A percentile compares a stretch with the other conserved stretches of the same genome.
These are phyloP conservation scores for Trichoderma cornu-damae DNA, from an alignment of 2,329 filamentous ascomycete species.

Conservation along the genomic window DNA sequence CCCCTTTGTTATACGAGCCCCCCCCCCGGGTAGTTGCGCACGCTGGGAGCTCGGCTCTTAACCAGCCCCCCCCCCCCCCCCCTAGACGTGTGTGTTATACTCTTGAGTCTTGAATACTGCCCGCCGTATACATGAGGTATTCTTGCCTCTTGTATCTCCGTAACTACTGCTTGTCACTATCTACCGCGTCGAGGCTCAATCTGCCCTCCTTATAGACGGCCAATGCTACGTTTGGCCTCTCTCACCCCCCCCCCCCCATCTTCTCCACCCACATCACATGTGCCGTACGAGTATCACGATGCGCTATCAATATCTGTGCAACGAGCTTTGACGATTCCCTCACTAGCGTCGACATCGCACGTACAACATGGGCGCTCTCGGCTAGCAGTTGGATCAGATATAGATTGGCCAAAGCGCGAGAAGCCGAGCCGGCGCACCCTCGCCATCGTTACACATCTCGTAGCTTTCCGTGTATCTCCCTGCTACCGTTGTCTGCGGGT, in stretches of 20 bases:
- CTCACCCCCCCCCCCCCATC: not conserved
- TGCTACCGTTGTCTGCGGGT: not conserved
- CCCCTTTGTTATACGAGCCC: not conserved
- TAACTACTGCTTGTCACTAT: too few relatives aligned
- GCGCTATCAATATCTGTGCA: conserved; percentile 6
- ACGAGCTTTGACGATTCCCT: not conserved
- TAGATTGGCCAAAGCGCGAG: conserved; percentile 1
- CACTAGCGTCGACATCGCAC: not conserved
- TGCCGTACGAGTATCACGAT: not conserved
- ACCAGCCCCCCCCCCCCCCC: not conserved
- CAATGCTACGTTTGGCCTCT: not conserved
- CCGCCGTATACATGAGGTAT: too few relatives aligned
- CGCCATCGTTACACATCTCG: not conserved
- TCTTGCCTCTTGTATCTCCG: too few relatives aligned
- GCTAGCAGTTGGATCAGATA: not conserved
- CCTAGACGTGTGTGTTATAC: too few relatives aligned
- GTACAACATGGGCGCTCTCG: conserved; percentile 1
- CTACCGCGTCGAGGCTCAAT: too few relatives aligned
- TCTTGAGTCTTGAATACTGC: too few relatives aligned
- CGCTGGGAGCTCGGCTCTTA: not conserved
- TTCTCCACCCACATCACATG: not conserved
- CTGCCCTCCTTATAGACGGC: not conserved
- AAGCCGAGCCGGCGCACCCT: not conserved
- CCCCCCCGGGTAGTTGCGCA: not conserved
- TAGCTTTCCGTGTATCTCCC: not conserved